Base-by-base conservation (phyloP, 495 filamentous ascomycete genomes). In the Immersiella caudata region DNA sequence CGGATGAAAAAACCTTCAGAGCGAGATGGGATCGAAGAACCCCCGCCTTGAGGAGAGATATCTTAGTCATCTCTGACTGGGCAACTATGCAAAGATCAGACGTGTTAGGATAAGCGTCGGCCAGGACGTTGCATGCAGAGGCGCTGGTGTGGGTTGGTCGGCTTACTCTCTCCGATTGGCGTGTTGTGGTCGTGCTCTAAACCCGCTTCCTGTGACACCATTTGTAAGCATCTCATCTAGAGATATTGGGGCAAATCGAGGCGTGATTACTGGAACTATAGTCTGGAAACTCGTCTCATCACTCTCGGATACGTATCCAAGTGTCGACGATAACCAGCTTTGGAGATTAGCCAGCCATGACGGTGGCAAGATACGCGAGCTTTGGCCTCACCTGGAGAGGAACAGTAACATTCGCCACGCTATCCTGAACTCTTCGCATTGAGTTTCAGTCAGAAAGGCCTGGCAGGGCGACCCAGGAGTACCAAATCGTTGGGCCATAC, bases 281-380 rank as follows among this genome's bases (percentile, higher is more conserved):
- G 67, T 67, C 14, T 67, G 50, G 46, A 75, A 75, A 33, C 63
- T 69, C 6, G 60, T 59, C 2, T 69, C 71, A n/a, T 65, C 64
- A 20, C 56, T 65, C 11, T 68, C 68, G 12, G 76, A 76, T 5
- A 74, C 71, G 51, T 78, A 75, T 12, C 76, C 76, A 2, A 78
- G 65, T 0, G 76, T 77, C 0, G 71, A 74, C 1, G 74, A 72
- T n/a, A 78, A 69, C 75, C 74, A 78, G 40, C 76, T 78, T 33
- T 25, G 0, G 2, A 20, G 18, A 21, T 67, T 25, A 60, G 18
- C 11, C 27, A 18, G 8, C 2, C 46, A 1, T 11, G 1, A 51
- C 29, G n/a, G 18, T 4, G 22, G 6, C 2, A 61, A 22, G 20
- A 24, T 5, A 12, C 20, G 21, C 16, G 16, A 25, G 29, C 7